Base-by-base conservation (phyloP, 169 alveolate genomes). In the Eimeria nieschulzi region DNA sequence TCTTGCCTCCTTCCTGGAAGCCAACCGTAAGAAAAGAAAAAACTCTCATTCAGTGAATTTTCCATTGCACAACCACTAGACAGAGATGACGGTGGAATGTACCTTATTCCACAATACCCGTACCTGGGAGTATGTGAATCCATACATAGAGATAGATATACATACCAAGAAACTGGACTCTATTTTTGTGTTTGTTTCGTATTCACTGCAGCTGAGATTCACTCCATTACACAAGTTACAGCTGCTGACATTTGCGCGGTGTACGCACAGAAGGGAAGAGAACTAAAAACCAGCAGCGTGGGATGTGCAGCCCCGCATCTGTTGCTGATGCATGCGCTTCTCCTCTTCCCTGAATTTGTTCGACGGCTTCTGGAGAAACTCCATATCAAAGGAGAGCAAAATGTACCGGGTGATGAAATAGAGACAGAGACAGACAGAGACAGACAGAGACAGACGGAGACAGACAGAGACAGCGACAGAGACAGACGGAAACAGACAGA, bases 311-410 rank as follows among this genome's bases (percentile, higher is more conserved):
- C 5, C n/a, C 79, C 83, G 15, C 92, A 86, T 61, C 53, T 59
- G 70, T 33, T 55, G 54, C 78, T 87, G 82, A 61, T 61, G 87
- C 92, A 83, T 21, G 92, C 92, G 33, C 9, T 87, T 13, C 87
- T 87, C n/a, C 68, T 87, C 51, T 87, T 87, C 46, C 92, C 92
- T 7, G 17, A 63, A 0, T 72, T 87, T 59, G 59, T 87, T 13
- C 92, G 87, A 46, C 19, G 25, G 68, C 68, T 87, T 1, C 87
- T 87, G 17, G 63, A 55, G 46, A 39, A 56, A 51, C 33, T 61
- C 8, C n/a, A 23, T 2, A 59, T 75, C 5, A 87, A 87, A 55
- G 92, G 71, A 0, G 23, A 59, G 0, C 80, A 72, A 55, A 70
- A 55, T 23, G 80, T 75, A 26, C 39, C 66, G 8, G 92, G 87